A percentile compares a stretch with the other conserved stretches of the same genome.
Conservation (phyloP, 2,329 filamentous ascomycete genomes). For the Rutstroemia sp. region DNA sequence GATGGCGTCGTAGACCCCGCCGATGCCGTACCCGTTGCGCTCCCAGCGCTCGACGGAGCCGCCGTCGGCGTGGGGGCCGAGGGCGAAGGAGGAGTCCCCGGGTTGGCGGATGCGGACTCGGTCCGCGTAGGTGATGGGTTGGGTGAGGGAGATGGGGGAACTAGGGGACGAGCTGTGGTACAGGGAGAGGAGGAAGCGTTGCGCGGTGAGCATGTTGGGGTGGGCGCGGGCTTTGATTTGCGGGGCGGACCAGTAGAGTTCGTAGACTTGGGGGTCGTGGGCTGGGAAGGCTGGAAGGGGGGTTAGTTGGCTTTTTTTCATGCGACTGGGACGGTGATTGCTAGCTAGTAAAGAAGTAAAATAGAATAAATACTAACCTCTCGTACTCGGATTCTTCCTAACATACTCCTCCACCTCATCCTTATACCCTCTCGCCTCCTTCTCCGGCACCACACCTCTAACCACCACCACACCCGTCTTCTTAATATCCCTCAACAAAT, state of each 20-base stretch:
- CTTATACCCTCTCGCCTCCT: slow-evolving; percentile 59
- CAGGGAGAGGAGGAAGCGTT: slow-evolving; percentile 51
- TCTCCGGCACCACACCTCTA: slow-evolving; percentile 55
- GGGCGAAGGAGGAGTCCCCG: slow-evolving; percentile 61
- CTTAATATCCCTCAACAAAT: slow-evolving; percentile 1
- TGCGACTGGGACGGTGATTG: no score
- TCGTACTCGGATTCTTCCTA: slow-evolving; percentile 51
- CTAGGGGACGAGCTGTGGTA: slow-evolving; percentile 44
- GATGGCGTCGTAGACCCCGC: slow-evolving; percentile 65
- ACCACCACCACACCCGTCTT: slow-evolving; percentile 42
- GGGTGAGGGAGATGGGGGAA: slow-evolving; percentile 40
- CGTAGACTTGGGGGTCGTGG: slow-evolving; percentile 62
- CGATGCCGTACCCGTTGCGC: slow-evolving; percentile 54
- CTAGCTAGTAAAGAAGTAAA: no score
- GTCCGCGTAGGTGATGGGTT: slow-evolving; percentile 63
- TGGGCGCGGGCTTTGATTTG: slow-evolving; percentile 63
- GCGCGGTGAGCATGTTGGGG: slow-evolving; percentile 53
- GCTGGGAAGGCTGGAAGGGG: slow-evolving; percentile 46
- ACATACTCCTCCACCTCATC: slow-evolving; percentile 58
- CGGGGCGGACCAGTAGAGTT: slow-evolving; percentile 66
- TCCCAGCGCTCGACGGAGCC: slow-evolving; percentile 74
- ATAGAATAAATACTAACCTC: slow-evolving; percentile 29
- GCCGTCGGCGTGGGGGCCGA: slow-evolving; percentile 68
- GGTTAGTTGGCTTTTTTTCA: no score
- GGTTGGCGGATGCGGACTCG: slow-evolving; percentile 57